phyloP scores from a whole-genome alignment of 2,329 filamentous ascomycete species.

The Calycina marina region DNA sequence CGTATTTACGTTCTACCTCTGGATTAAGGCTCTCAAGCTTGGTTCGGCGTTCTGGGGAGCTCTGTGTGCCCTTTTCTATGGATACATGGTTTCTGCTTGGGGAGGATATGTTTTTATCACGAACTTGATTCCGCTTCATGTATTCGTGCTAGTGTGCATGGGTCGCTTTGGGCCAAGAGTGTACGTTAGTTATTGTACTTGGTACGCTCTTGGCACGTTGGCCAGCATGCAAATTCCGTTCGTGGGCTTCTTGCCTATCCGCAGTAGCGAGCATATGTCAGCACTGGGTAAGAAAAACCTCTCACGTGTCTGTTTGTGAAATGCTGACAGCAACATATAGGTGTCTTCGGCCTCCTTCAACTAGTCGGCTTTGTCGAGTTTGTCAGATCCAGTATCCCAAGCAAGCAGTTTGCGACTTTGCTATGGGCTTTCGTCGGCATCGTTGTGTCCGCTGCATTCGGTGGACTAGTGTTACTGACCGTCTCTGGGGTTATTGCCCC shows the following conservation, averaged over 20 bases:
- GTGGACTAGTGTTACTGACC: conserved; percentile 72
- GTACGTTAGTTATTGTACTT: conserved; percentile 94
- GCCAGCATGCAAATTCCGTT: conserved; percentile 99
- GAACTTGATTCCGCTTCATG: conserved; percentile 85
- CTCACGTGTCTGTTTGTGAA: background rate
- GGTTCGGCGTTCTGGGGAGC: conserved; percentile 96
- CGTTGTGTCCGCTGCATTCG: conserved; percentile 59
- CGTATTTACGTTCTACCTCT: conserved; percentile 96
- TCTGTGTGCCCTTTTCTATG: conserved; percentile 88
- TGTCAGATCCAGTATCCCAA: conserved; percentile 72
- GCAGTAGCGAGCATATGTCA: conserved; percentile 97
- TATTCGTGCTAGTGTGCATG: conserved; percentile 91
- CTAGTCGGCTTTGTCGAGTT: conserved; percentile 87
- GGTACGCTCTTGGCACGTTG: conserved; percentile 91
- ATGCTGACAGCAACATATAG: conserved; percentile 28
- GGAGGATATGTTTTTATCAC: conserved; percentile 99
- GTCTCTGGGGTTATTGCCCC: conserved; percentile 86
- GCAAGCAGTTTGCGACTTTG: conserved; percentile 88
- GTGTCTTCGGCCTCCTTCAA: conserved; percentile 91
- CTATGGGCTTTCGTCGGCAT: conserved; percentile 61
- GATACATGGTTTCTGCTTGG: conserved; percentile 99
- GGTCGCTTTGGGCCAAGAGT: conserved; percentile 86
- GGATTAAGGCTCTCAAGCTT: conserved; percentile 96
- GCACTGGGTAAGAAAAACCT: conserved; percentile 66
- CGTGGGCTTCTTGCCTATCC: conserved; percentile 90